Evolutionary conservation across 1,284 basidiomycete species (phyloP).

Genomic region (Ganoderma lucidum): DNA sequence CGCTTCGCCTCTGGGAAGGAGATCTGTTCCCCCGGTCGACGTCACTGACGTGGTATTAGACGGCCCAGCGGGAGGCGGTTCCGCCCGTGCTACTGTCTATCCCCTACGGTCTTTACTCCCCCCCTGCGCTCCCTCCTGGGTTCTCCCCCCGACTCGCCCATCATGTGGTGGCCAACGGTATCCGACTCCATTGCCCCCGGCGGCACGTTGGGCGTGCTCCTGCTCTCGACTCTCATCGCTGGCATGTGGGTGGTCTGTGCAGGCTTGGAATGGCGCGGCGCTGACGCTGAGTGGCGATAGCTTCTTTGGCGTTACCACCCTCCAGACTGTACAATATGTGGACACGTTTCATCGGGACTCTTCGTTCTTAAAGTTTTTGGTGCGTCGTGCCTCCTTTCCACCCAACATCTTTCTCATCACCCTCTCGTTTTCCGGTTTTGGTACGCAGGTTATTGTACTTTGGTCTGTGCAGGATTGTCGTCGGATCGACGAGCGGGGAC

Average conservation of each 20-base stretch:
- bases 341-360: slow-evolving; percentile 27
- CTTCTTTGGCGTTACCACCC: slow-evolving; percentile 29
- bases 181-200: slow-evolving; percentile 23
- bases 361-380: slow-evolving; percentile 25
- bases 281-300: slow-evolving; percentile 17
- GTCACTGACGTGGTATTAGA: slow-evolving; percentile 12
- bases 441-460: slow-evolving; percentile 24
- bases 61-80: neutral
- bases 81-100: neutral
- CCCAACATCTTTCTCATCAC: neutral
- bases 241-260: slow-evolving; percentile 23
- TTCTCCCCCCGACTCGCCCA: neutral
- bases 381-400: neutral
- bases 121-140: slow-evolving; percentile 1
- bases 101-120: slow-evolving; percentile 10
- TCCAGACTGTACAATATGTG: slow-evolving; percentile 29
- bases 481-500: neutral
- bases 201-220: slow-evolving; percentile 26
- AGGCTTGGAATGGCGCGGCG: slow-evolving; percentile 19
- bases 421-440: neutral
- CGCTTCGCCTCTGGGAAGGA: slow-evolving; percentile 14
- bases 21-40: neutral
- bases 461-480: slow-evolving; percentile 4
- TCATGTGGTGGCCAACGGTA: slow-evolving; percentile 29
- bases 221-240: slow-evolving; percentile 26